These are phyloP conservation scores for Nicotiana paniculata DNA, from an alignment of 257 asterid genomes.

Conservation along the genomic window DNA sequence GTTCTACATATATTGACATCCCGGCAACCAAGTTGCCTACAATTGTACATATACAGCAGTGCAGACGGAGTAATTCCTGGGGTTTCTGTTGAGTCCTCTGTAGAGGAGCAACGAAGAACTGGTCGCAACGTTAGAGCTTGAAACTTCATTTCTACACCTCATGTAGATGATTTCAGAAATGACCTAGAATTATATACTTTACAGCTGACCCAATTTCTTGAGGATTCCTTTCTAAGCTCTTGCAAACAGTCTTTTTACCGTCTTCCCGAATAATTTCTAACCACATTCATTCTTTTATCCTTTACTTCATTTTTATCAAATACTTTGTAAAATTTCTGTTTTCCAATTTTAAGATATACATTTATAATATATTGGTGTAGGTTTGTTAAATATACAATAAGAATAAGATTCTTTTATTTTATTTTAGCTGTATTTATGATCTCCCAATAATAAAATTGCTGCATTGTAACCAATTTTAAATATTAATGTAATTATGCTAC, in stretches of 20 bases:
- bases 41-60: conserved; percentile 85
- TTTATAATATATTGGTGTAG: background rate
- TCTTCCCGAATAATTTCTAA: conserved; percentile 25
- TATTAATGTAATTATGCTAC: background rate
- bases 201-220: conserved; percentile 71
- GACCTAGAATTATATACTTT: conserved; percentile 69
- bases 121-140: conserved; percentile 79
- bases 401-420: background rate
- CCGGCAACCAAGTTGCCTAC: conserved; percentile 81
- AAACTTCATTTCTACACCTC: conserved; percentile 78
- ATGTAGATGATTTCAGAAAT: conserved; percentile 82
- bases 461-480: background rate
- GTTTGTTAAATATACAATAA: background rate
- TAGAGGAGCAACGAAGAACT: conserved; percentile 58
- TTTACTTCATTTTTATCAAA: background rate
- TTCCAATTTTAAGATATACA: background rate
- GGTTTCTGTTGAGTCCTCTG: conserved; percentile 69
- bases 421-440: background rate
- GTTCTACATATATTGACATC: conserved; percentile 52
- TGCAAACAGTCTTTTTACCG: conserved; percentile 29
- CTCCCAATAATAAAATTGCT: background rate
- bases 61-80: conserved; percentile 90
- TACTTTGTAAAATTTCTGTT: background rate
- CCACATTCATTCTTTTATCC: background rate
- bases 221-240: conserved; percentile 58